Evolutionary conservation across 23 red algal species (phyloP).

Genomic region (Rhodosorus marinus): DNA sequence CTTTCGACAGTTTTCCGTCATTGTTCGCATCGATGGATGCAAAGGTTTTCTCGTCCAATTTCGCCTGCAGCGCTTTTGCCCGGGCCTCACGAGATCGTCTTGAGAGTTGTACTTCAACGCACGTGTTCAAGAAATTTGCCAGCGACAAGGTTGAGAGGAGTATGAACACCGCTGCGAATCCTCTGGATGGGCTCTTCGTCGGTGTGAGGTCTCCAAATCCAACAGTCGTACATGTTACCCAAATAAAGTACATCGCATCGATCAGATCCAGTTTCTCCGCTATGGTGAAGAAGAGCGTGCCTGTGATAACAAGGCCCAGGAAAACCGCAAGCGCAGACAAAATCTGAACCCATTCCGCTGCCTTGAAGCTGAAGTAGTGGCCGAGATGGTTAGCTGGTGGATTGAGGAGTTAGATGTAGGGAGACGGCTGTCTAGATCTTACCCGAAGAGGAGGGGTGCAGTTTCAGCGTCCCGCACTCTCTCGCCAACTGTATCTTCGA

Average conservation of each 20-base stretch:
- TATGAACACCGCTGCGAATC: slow-evolving; percentile 18
- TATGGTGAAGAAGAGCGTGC: too few relatives aligned
- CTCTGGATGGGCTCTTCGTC: slow-evolving; percentile 5
- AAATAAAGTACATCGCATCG: slow-evolving; percentile 15
- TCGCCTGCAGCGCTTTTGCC: background rate
- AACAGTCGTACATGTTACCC: slow-evolving; percentile 21
- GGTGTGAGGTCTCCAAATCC: slow-evolving; percentile 37
- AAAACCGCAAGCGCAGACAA: too few relatives aligned
- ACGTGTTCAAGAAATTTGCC: background rate
- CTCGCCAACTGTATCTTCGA: too few relatives aligned
- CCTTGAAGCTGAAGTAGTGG: too few relatives aligned
- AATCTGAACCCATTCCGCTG: too few relatives aligned
- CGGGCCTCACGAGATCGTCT: background rate
- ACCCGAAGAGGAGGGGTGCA: too few relatives aligned
- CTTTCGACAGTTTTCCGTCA: slow-evolving; percentile 7
- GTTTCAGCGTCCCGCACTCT: too few relatives aligned
- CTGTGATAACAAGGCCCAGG: too few relatives aligned
- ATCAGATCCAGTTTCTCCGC: background rate
- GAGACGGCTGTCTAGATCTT: too few relatives aligned
- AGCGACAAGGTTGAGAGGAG: slow-evolving; percentile 22
- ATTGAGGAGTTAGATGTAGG: too few relatives aligned
- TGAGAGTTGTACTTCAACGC: background rate
- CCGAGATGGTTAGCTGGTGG: too few relatives aligned
- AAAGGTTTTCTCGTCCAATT: slow-evolving; percentile 7
- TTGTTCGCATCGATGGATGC: slow-evolving; percentile 15